Evolutionary conservation across 169 alveolate species (phyloP), one percentile per base, ranked within the genome.

Genomic region (Blepharisma undulans): DNA sequence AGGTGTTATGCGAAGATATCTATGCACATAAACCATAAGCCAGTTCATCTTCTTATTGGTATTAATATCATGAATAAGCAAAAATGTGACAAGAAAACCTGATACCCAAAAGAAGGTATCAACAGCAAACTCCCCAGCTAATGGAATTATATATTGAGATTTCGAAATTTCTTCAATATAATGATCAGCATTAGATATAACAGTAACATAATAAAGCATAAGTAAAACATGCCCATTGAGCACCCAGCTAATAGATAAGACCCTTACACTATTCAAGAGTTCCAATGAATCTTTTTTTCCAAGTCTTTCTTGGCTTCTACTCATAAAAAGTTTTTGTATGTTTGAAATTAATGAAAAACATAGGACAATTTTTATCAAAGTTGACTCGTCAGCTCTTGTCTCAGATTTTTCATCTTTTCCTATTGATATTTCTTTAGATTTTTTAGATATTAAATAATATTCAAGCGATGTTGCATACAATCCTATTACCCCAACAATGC

Each of bases 81-180:
- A 59, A 74, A 72, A 84, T 78, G 95, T 91, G 30, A 92, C 78
- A 12, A 95, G 60, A 77, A 95, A 91, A 18, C 95, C 97, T 6
- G 95, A 87, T 5, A 90, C 32, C 89, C 92, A 94, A 85, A 95
- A 93, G 84, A 94, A 94, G 36, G 94, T 84, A 30, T 95, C 97
- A 22, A 90, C 94, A 33, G 95, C 93, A 77, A 74, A 93, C 29
- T 29, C 22, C 12, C 92, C 92, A 1, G 78, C 92, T 21, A 30
- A 60, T 66, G 72, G 61, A 0, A 86, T 25, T 21, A 60, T 60
- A 22, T 78, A 78, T 32, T 78, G 29, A 29, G 34, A 29, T 29
- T 32, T 34, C 1, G 34, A 27, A 29, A 78, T 4, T 25, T 29
- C 29, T 21, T 32, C 18, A 29, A 25, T 29, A 25, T 21, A 25